Percentiles rank a stretch among this genome's conserved stretches.
Conservation (phyloP, 1,284 basidiomycete species). For the Malassezia pachydermatis region DNA sequence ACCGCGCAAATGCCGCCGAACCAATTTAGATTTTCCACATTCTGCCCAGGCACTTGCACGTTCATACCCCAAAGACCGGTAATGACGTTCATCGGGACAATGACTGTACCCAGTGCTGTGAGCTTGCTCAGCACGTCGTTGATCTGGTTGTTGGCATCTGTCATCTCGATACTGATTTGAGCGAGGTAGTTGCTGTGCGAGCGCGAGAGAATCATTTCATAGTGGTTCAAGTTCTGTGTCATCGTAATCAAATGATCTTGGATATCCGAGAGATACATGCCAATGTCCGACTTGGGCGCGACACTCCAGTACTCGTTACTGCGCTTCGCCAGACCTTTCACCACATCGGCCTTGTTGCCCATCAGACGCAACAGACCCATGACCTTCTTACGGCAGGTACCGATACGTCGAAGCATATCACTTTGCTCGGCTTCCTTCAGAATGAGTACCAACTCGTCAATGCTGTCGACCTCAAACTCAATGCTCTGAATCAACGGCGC, state of each 20-base stretch:
- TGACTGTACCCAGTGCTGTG: constrained; percentile 91
- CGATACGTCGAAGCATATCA: constrained; percentile 70
- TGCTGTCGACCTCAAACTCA: constrained; percentile 98
- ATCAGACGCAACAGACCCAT: constrained; percentile 89
- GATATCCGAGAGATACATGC: constrained; percentile 77
- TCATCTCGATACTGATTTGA: constrained; percentile 51
- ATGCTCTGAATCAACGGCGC: constrained; percentile 96
- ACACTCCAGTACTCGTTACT: constrained; percentile 98
- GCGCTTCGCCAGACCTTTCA: constrained; percentile 93
- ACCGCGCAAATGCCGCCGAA: constrained; percentile 41
- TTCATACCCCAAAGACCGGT: constrained; percentile 49
- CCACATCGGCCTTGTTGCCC: constrained; percentile 99
- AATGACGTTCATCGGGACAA: constrained; percentile 57
- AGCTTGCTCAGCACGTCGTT: constrained; percentile 98
- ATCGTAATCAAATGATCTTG: constrained; percentile 97
- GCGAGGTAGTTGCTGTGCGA: constrained; percentile 82
- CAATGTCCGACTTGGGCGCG: constrained; percentile 94
- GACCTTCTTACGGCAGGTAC: constrained; percentile 97
- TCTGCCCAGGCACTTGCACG: constrained; percentile 45
- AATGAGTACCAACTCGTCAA: constrained; percentile 94
- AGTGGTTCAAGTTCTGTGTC: constrained; percentile 68
- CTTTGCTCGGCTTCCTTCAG: constrained; percentile 74
- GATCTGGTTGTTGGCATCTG: constrained; percentile 96
- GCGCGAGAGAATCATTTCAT: constrained; percentile 78
- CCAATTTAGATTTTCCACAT: constrained; percentile 37